phyloP scores from a whole-genome alignment of 257 asterid species.

The Solanum paucissectum region DNA sequence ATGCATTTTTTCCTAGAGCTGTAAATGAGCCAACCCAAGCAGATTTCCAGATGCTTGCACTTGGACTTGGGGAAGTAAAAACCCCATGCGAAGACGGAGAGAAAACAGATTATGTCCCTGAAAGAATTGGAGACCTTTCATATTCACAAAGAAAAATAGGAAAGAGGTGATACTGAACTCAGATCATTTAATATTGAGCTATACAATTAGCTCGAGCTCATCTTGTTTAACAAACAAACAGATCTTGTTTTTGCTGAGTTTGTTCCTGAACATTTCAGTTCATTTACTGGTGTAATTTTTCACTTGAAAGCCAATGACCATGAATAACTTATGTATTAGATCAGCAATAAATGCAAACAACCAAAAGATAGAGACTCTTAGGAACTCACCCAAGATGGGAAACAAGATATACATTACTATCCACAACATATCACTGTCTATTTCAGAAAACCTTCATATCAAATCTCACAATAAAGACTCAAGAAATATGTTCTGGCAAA shows the following conservation, averaged over 20 bases:
- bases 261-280: background rate
- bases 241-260: background rate
- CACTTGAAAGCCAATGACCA: background rate
- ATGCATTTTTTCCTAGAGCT: background rate
- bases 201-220: background rate
- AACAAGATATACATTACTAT: background rate
- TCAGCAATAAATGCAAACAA: background rate
- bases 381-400: background rate
- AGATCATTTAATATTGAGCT: background rate
- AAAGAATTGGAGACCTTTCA: background rate
- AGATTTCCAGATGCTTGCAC: background rate
- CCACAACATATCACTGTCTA: background rate
- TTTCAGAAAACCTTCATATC: background rate
- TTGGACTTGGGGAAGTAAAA: background rate
- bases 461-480: background rate
- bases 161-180: background rate
- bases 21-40: background rate
- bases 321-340: background rate
- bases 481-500: background rate
- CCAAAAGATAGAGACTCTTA: background rate
- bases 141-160: background rate
- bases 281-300: background rate
- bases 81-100: background rate
- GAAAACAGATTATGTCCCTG: background rate
- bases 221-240: background rate